Conservation (phyloP, 768 basidiomycete genomes). For the Termitomyces titanicus region DNA sequence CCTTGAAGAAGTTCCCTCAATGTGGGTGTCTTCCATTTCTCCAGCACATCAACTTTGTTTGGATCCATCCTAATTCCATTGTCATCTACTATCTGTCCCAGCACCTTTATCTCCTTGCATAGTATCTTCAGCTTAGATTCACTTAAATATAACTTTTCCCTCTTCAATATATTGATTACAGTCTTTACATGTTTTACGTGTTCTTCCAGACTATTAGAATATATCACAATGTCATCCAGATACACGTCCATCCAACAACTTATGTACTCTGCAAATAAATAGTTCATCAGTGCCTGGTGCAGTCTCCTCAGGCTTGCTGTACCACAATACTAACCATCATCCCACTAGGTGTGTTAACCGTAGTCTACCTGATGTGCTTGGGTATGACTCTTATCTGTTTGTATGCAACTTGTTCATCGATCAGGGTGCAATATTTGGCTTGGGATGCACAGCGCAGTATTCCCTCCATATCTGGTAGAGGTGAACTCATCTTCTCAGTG, state of each 20-base stretch:
- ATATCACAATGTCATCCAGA: conserved; percentile 10
- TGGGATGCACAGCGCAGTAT: background rate
- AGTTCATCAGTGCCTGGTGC: conserved; percentile 10
- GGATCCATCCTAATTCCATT: conserved; percentile 28
- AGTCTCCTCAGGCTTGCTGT: conserved; percentile 8
- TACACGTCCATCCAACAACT: conserved; percentile 8
- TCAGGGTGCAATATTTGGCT: background rate
- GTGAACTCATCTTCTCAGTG: conserved; percentile 9
- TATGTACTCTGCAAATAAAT: conserved; percentile 6
- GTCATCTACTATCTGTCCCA: conserved; percentile 23
- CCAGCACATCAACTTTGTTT: conserved; percentile 25
- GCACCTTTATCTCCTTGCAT: conserved; percentile 17
- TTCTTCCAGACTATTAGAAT: conserved; percentile 7
- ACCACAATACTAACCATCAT: conserved; percentile 6
- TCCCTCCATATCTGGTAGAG: conserved; percentile 3
- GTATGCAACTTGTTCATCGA: conserved; percentile 8
- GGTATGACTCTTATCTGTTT: conserved; percentile 10
- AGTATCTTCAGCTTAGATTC: conserved; percentile 26
- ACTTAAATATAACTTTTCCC: conserved; percentile 28
- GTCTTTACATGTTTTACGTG: conserved; percentile 7
- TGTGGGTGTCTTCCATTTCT: conserved; percentile 22
- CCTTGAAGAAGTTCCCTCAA: conserved; percentile 22
- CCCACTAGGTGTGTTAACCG: conserved; percentile 12
- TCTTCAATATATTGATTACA: conserved; percentile 19
- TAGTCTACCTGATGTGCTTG: background rate